Conservation (phyloP, 768 basidiomycete species). For the Lenzites betulinus region DNA sequence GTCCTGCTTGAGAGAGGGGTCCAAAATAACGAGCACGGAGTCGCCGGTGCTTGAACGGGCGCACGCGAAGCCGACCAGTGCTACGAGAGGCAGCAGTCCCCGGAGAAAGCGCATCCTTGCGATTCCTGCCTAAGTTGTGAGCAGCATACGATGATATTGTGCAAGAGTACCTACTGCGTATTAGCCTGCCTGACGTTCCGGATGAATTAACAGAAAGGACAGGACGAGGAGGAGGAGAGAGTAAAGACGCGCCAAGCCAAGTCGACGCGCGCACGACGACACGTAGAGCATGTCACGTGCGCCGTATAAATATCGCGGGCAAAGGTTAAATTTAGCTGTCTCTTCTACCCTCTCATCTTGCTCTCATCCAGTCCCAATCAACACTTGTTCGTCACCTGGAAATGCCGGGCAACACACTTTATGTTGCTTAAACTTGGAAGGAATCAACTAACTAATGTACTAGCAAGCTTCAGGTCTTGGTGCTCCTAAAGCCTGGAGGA, state of each 20-base stretch:
- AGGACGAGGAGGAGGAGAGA: background rate
- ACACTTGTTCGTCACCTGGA: too few relatives aligned
- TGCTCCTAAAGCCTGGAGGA: too few relatives aligned
- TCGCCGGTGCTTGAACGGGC: slow-evolving; percentile 70
- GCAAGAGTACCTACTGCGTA: background rate
- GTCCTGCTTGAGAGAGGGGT: slow-evolving; percentile 61
- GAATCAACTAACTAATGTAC: too few relatives aligned
- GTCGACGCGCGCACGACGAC: slow-evolving; percentile 18
- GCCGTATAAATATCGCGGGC: too few relatives aligned
- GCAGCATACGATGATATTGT: background rate
- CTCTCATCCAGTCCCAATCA: too few relatives aligned
- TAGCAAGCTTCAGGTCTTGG: too few relatives aligned
- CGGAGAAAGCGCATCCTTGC: slow-evolving; percentile 22
- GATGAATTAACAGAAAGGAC: background rate
- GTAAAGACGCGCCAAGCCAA: slow-evolving; percentile 18
- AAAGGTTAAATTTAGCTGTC: too few relatives aligned
- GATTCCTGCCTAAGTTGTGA: background rate
- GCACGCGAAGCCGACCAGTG: slow-evolving; percentile 14
- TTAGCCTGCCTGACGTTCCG: background rate
- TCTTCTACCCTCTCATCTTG: too few relatives aligned
- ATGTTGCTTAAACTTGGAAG: too few relatives aligned
- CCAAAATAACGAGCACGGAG: slow-evolving; percentile 83
- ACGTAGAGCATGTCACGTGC: slow-evolving; percentile 20
- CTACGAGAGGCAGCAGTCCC: slow-evolving; percentile 17
- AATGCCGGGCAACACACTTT: too few relatives aligned